phyloP scores from a whole-genome alignment of 2,329 filamentous ascomycete genomes.

The Phaeosphaeriaceae sp. region DNA sequence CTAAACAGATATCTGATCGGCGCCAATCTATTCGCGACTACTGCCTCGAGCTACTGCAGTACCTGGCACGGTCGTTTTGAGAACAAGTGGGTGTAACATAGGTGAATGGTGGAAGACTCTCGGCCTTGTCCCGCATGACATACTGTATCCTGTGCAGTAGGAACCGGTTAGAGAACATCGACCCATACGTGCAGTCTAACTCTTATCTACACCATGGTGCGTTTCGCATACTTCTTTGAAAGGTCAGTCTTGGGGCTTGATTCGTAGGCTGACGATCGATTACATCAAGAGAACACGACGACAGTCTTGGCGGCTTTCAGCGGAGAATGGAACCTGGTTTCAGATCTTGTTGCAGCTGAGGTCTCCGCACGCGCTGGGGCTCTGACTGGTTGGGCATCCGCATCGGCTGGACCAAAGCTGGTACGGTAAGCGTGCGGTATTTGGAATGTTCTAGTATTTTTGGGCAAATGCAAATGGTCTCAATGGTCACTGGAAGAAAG shows the following conservation, averaged over 20 bases:
- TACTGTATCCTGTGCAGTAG: neutral
- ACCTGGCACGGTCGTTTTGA: neutral
- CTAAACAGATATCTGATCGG: neutral
- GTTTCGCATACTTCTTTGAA: conserved; percentile 2
- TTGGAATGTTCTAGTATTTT: too few relatives aligned
- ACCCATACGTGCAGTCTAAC: conserved; percentile 3
- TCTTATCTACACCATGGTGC: neutral
- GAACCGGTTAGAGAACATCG: neutral
- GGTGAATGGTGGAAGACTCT: conserved; percentile 1
- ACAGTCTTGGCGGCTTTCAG: neutral
- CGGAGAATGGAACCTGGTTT: conserved; percentile 6
- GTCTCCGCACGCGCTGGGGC: neutral
- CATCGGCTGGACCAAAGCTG: neutral
- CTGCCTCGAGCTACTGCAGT: conserved; percentile 9
- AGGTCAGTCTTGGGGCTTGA: neutral
- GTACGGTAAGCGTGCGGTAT: too few relatives aligned
- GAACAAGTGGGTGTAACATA: neutral
- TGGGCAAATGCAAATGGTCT: too few relatives aligned
- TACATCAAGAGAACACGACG: neutral
- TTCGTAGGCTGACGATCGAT: neutral
- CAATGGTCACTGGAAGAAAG: too few relatives aligned
- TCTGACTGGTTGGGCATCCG: neutral
- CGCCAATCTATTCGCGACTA: conserved; percentile 7
- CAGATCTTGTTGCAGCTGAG: conserved; percentile 3
- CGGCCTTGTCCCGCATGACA: conserved; percentile 4